Evolutionary conservation across 805 yeast genomes (phyloP), one percentile per base, ranked within the genome.

Genomic region (Nakazawaea pomicola): DNA sequence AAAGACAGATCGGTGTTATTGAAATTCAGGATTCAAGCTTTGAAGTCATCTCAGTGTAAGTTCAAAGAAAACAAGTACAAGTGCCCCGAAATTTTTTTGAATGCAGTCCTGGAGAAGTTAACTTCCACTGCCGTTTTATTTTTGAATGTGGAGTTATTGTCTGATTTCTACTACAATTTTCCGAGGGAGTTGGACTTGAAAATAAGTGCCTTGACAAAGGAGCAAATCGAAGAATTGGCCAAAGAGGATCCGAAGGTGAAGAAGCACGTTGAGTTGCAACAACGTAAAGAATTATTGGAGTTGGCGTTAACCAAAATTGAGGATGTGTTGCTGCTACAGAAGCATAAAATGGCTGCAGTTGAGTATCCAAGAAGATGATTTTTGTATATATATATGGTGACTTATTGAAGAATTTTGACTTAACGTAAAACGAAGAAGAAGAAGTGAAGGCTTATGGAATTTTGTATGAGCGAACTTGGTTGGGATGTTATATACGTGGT

Each of bases 111-210:
- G 38, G 90, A 88, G 47, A 93, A 93, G 60, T 66, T 93, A 18
- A 87, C 97, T 0, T 83, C 91, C 10, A 93, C 99, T 0, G 93
- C 99, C 0, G 93, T 93, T 3, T 62, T 93, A 46, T 93, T 93
- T 54, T 65, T 93, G 57, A 93, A 93, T 56, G 98, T 95, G 42
- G 99, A 93, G 61, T 67, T 93, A 42, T 67, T 93, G 47, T 84
- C 95, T 50, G 99, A 95, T 61, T 93, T 93, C 56, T 95, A 91
- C 58, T 93, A 95, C 61, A 88, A 89, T 52, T 91, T 93, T 62
- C 98, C 99, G 2, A 74, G 98, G 45, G 97, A 89, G 60, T 70
- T 93, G 47, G 99, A 93, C 58, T 69, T 70, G 38, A 78, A 79
- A 49, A 72, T 93, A 42, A 80, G 81, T 36, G 68, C 70, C 46